Percentiles rank a stretch among this genome's conserved stretches.
phyloP scores from a whole-genome alignment of 1,139 yeast species.

The Pichiaceae sp. region DNA sequence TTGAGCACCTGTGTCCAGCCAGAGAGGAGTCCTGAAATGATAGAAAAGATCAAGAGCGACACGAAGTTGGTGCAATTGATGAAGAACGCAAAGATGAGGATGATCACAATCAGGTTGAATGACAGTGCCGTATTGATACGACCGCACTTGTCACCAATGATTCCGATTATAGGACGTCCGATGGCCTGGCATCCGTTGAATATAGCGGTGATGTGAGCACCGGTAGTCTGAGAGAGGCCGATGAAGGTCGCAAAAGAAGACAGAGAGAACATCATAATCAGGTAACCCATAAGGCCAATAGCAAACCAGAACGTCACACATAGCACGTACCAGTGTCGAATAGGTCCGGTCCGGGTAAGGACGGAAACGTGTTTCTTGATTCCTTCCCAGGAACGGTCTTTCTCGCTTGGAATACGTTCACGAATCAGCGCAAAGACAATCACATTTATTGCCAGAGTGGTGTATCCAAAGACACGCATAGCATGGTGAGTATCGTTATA shows the following conservation, averaged over 20 bases:
- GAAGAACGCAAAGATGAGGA: conserved; percentile 3
- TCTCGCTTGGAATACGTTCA: conserved; percentile 25
- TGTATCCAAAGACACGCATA: conserved; percentile 36
- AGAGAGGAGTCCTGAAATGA: conserved; percentile 2
- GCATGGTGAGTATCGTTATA: conserved; percentile 46
- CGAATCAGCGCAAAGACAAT: conserved; percentile 31
- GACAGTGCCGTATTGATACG: conserved; percentile 28
- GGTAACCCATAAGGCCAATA: conserved; percentile 25
- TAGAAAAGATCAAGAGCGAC: background rate
- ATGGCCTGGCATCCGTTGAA: conserved; percentile 45
- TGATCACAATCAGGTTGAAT: conserved; percentile 2
- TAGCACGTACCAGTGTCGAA: conserved; percentile 25
- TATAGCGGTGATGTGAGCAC: conserved; percentile 41
- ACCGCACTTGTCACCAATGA: conserved; percentile 39
- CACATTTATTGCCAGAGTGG: conserved; percentile 30
- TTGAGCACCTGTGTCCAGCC: conserved; percentile 4
- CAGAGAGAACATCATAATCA: conserved; percentile 38
- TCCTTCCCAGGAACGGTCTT: background rate
- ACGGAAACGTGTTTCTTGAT: background rate
- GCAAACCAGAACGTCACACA: conserved; percentile 33
- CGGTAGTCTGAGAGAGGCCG: conserved; percentile 38
- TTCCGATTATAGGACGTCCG: conserved; percentile 47
- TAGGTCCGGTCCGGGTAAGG: conserved; percentile 19
- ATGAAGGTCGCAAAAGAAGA: conserved; percentile 42
- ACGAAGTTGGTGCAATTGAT: conserved; percentile 1